Evolutionary conservation across 129 eudicot species (phyloP).

Genomic region (Flaveria bidentis): DNA sequence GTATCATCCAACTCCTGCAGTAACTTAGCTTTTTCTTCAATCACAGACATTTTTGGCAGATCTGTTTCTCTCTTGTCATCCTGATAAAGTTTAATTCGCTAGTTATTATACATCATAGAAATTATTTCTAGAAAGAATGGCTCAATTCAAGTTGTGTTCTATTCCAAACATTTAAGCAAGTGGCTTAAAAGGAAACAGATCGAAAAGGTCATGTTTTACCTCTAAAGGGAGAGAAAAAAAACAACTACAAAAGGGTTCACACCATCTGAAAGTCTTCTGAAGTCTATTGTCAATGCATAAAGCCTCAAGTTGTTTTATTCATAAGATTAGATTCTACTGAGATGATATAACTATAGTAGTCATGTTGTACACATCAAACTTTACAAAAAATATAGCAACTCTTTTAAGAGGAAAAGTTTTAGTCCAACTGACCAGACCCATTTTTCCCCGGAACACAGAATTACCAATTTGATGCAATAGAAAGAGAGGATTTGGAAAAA

Average conservation of each 20-base stretch:
- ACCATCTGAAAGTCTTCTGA: not conserved
- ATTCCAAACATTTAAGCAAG: not conserved
- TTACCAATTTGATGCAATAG: not conserved
- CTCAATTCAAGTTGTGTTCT: not conserved
- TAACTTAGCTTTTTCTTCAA: slow-evolving; percentile 53
- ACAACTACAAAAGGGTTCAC: not conserved
- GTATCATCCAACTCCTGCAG: slow-evolving; percentile 64
- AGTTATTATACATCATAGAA: not conserved
- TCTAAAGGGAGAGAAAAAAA: not conserved
- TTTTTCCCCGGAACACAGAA: not conserved
- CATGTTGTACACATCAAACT: not conserved
- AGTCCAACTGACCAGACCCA: not conserved
- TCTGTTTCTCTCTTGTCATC: slow-evolving; percentile 37
- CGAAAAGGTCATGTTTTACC: not conserved
- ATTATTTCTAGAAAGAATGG: slow-evolving; percentile 10
- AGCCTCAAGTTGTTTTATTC: not conserved
- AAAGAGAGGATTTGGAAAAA: slow-evolving; percentile 19
- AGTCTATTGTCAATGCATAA: not conserved
- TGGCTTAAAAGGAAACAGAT: not conserved
- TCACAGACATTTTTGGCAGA: slow-evolving; percentile 28
- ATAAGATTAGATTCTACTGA: not conserved
- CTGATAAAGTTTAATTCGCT: slow-evolving; percentile 43
- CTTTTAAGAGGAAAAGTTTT: not conserved
- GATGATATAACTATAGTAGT: not conserved
- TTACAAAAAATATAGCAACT: not conserved